Percentiles rank a stretch among this genome's conserved stretches.
These are phyloP conservation scores for Gamsiella multidivaricata DNA, from an alignment of 192 early-diverging fungal genomes.

Conservation along the genomic window DNA sequence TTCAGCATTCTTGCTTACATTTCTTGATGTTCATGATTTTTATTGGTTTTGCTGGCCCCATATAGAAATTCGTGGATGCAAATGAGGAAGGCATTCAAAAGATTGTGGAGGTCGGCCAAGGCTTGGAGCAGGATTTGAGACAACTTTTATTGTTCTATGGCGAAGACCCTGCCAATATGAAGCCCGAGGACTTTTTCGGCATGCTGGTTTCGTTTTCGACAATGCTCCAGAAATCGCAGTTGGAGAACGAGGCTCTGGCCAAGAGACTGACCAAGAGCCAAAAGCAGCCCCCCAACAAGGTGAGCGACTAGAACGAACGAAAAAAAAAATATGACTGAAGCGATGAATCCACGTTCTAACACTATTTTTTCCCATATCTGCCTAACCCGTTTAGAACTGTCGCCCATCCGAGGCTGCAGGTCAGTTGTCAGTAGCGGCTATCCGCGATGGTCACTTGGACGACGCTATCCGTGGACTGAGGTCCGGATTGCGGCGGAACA, in stretches of 20 bases:
- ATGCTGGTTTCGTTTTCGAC: conserved; percentile 61
- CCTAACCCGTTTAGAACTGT: conserved; percentile 8
- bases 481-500: conserved; percentile 42
- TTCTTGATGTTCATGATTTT: too few species aligned
- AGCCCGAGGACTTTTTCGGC: conserved; percentile 68
- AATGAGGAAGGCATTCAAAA: conserved; percentile 58
- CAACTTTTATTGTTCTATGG: conserved; percentile 62
- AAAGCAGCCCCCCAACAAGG: conserved; percentile 17
- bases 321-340: conserved; percentile 11
- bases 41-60: not conserved
- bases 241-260: conserved; percentile 53
- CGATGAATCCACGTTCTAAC: not conserved
- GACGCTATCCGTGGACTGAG: conserved; percentile 52
- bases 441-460: conserved; percentile 52
- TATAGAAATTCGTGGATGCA: conserved; percentile 59
- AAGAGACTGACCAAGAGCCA: conserved; percentile 37
- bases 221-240: conserved; percentile 54
- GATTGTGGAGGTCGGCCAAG: conserved; percentile 50
- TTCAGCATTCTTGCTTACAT: too few species aligned
- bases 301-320: too few species aligned
- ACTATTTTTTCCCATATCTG: not conserved
- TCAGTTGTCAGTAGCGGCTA: conserved; percentile 29
- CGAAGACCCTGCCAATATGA: conserved; percentile 60
- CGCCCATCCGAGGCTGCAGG: conserved; percentile 26
- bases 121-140: conserved; percentile 59